phyloP scores from a whole-genome alignment of 75 land plant species.

The Cryptomeria japonica region DNA sequence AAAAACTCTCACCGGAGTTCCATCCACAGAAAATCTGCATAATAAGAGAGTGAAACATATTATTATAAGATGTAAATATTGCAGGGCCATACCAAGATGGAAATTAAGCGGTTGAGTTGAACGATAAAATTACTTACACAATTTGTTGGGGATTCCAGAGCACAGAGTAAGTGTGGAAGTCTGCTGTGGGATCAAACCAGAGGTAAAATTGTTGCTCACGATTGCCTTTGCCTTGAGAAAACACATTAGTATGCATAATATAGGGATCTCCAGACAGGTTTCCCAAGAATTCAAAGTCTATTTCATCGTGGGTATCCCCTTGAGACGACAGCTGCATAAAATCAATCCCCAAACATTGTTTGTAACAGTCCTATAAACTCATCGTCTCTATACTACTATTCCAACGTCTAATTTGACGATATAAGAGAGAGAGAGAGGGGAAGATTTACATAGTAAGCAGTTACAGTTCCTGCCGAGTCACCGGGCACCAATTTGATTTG shows the following conservation, averaged over 20 bases:
- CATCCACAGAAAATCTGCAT: constrained; percentile 51
- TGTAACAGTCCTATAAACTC: no score
- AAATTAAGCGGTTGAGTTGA: not conserved
- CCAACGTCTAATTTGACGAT: no score
- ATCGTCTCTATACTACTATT: no score
- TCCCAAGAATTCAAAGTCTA: constrained; percentile 37
- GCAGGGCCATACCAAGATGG: no score
- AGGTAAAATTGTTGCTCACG: constrained; percentile 23
- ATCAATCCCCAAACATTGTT: not conserved
- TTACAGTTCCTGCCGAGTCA: constrained; percentile 16
- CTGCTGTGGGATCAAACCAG: constrained; percentile 33
- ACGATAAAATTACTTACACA: constrained; percentile 12
- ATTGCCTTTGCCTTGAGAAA: constrained; percentile 18
- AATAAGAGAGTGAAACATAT: not conserved
- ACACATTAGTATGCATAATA: constrained; percentile 31
- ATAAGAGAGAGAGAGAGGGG: no score
- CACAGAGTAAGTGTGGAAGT: not conserved
- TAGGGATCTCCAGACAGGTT: not conserved
- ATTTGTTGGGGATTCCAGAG: constrained; percentile 16
- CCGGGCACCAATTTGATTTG: no score
- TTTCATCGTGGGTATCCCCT: constrained; percentile 23
- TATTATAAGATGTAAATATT: no score
- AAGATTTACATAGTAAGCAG: not conserved
- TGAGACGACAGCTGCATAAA: constrained; percentile 20
- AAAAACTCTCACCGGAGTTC: constrained; percentile 40